A percentile compares a stretch with the other conserved stretches of the same genome.
These are phyloP conservation scores for Cercospora janseana DNA, from an alignment of 2,329 filamentous ascomycete species.

Conservation along the genomic window DNA sequence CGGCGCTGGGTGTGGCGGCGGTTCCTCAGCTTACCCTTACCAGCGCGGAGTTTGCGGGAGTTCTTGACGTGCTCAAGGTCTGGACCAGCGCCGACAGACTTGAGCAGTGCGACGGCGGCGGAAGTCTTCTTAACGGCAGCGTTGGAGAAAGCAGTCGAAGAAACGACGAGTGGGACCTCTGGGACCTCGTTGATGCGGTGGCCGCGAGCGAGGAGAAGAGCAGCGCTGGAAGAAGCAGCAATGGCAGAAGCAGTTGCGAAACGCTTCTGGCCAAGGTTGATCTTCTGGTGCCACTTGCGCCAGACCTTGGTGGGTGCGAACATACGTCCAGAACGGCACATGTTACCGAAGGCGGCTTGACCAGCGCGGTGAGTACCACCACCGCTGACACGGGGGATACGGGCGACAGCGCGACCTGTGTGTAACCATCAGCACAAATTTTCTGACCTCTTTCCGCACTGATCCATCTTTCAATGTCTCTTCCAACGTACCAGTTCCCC, in stretches of 20 bases:
- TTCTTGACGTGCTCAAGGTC: conserved; percentile 95
- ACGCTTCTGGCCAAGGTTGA: conserved; percentile 99
- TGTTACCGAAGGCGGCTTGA: conserved; percentile 99
- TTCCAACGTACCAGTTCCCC: conserved; percentile 78
- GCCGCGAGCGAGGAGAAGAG: conserved; percentile 93
- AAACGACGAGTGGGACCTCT: conserved; percentile 95
- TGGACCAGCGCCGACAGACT: conserved; percentile 82
- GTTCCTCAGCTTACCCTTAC: conserved; percentile 98
- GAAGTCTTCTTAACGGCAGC: conserved; percentile 83
- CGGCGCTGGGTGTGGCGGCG: conserved; percentile 97
- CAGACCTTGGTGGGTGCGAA: conserved; percentile 99
- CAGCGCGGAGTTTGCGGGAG: conserved; percentile 94
- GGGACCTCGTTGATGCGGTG: conserved; percentile 90
- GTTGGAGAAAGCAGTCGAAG: conserved; percentile 82
- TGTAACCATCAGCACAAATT: conserved; percentile 22
- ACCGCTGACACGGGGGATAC: conserved; percentile 99
- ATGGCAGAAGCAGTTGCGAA: conserved; percentile 97
- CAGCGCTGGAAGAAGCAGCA: conserved; percentile 90
- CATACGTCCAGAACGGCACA: conserved; percentile 99
- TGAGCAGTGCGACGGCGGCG: conserved; percentile 80
- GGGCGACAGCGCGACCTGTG: conserved; percentile 93
- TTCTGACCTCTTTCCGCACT: conserved; percentile 6
- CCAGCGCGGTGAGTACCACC: conserved; percentile 99
- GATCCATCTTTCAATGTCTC: conserved; percentile 3
- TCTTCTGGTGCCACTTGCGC: conserved; percentile 99